These are phyloP conservation scores for Marchantia paleacea DNA, from an alignment of 225 moss, liverwort and hornwort genomes.

Conservation along the genomic window DNA sequence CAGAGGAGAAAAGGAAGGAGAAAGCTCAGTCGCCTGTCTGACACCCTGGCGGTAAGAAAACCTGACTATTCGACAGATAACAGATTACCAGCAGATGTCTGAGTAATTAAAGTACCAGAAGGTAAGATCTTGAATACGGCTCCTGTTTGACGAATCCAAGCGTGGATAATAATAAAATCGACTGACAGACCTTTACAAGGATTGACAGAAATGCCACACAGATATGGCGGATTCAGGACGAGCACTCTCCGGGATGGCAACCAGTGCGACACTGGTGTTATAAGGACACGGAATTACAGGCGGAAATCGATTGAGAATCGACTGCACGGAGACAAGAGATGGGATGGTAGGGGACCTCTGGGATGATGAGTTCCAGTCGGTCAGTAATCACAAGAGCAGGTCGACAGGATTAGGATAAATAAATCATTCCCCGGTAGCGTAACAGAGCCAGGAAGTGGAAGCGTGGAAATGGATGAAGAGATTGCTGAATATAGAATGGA, in stretches of 20 bases:
- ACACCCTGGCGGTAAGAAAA: not conserved
- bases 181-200: not conserved
- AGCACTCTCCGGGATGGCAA: not conserved
- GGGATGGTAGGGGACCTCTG: not conserved
- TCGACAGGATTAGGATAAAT: not conserved
- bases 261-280: not conserved
- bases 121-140: not conserved
- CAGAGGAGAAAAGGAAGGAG: not conserved
- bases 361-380: too few species aligned
- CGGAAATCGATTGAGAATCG: not conserved
- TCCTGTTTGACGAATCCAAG: not conserved
- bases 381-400: not conserved
- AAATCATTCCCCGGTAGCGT: not conserved
- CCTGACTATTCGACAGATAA: slow-evolving; percentile 5
- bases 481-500: not conserved
- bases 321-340: too few species aligned
- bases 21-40: not conserved
- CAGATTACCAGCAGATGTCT: not conserved
- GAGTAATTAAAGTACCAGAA: not conserved
- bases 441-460: not conserved
- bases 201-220: not conserved
- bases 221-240: not conserved
- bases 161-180: not conserved
- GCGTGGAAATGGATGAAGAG: not conserved
- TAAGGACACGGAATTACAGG: not conserved